Evolutionary conservation across 2,329 filamentous ascomycete species (phyloP).

Genomic region (Botrytis galanthina): DNA sequence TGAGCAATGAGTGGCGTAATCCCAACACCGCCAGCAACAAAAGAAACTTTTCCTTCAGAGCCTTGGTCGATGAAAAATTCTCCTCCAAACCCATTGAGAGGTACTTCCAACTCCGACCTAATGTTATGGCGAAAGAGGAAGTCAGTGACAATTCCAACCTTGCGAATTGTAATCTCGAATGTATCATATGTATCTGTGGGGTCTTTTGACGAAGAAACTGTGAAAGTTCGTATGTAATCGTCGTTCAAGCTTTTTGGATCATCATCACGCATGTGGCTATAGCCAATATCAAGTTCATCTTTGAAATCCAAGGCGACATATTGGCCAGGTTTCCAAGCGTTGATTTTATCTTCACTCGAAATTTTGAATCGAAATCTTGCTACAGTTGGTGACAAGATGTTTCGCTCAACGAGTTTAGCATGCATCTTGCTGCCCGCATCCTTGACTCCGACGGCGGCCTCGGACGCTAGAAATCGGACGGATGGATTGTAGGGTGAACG

Average conservation of each 20-base stretch:
- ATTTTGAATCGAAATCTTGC: conserved; percentile 62
- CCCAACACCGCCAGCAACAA: conserved; percentile 76
- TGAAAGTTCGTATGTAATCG: conserved; percentile 81
- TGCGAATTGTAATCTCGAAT: conserved; percentile 71
- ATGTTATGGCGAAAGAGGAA: conserved; percentile 61
- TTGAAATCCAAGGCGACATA: conserved; percentile 75
- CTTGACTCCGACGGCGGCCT: conserved; percentile 43
- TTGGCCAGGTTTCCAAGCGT: conserved; percentile 65
- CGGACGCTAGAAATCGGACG: conserved; percentile 61
- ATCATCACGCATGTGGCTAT: conserved; percentile 78
- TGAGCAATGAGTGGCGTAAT: conserved; percentile 80
- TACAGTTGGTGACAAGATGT: conserved; percentile 63
- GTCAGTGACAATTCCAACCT: conserved; percentile 65
- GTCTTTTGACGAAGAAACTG: conserved; percentile 58
- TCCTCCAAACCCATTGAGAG: conserved; percentile 72
- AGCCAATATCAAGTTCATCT: conserved; percentile 67
- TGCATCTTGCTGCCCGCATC: conserved; percentile 23
- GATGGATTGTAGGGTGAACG: conserved; percentile 78
- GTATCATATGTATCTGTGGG: conserved; percentile 27
- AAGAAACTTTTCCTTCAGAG: conserved; percentile 45
- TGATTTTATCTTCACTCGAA: conserved; percentile 37
- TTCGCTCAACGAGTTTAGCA: conserved; percentile 59
- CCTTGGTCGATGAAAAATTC: conserved; percentile 48
- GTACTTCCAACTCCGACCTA: conserved; percentile 56
- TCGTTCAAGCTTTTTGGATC: conserved; percentile 81